Percentiles rank a stretch among this genome's conserved stretches.
phyloP scores from a whole-genome alignment of 331 rosid species.

The Malus hybrid region DNA sequence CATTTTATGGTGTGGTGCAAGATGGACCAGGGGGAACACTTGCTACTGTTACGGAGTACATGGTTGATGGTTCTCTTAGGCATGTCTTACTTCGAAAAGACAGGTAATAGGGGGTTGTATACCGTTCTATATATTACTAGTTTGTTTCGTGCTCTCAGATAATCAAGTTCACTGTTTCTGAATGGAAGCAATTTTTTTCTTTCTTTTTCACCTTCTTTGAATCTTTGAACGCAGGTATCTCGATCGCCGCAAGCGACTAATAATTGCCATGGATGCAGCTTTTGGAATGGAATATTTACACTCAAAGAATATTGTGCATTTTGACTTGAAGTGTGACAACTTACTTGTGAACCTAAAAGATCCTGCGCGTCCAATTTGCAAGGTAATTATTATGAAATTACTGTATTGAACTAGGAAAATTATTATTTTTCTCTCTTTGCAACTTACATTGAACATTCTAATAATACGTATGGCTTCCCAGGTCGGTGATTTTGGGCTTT shows the following conservation, averaged over 20 bases:
- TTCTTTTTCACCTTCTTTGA: not conserved
- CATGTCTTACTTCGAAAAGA: constrained; percentile 91
- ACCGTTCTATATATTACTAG: constrained; percentile 3
- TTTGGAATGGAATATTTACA: constrained; percentile 99
- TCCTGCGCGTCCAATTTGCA: constrained; percentile 88
- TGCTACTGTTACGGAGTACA: constrained; percentile 81
- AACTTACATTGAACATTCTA: not conserved
- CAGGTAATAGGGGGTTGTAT: constrained; percentile 38
- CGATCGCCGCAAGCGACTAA: constrained; percentile 92
- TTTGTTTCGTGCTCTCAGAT: not conserved
- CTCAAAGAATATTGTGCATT: constrained; percentile 88
- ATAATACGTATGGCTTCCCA: constrained; percentile 23
- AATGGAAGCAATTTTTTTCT: not conserved
- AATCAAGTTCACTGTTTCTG: not conserved
- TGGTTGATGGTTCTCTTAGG: constrained; percentile 92
- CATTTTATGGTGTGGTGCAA: constrained; percentile 92
- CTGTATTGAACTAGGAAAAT: not conserved
- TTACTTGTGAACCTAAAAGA: constrained; percentile 93
- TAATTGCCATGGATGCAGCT: constrained; percentile 98
- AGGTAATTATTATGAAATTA: constrained; percentile 37
- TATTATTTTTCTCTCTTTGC: not conserved
- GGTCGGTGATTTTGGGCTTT: constrained; percentile 98
- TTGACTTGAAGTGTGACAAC: constrained; percentile 97
- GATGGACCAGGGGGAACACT: constrained; percentile 91
- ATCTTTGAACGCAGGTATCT: constrained; percentile 55